phyloP scores from a whole-genome alignment of 495 filamentous ascomycete species.

The Letharia columbiana region DNA sequence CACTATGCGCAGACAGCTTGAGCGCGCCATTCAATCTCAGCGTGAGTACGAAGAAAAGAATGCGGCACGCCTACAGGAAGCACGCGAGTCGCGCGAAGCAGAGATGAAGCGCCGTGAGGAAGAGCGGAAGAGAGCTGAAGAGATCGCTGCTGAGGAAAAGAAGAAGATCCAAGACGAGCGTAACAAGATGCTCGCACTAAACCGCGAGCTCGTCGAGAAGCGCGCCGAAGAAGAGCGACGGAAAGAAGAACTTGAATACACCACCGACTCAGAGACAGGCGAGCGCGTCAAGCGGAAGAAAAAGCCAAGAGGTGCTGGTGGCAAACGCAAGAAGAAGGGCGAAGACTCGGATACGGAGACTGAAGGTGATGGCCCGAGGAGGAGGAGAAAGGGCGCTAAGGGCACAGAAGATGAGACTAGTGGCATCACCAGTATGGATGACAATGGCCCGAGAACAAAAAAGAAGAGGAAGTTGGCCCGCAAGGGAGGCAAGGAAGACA shows the following conservation, averaged over 20 bases:
- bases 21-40: conserved; percentile 72
- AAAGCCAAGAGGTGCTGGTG: conserved; percentile 43
- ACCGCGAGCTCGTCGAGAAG: conserved; percentile 58
- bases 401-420: conserved; percentile 15
- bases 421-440: conserved; percentile 17
- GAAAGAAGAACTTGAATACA: conserved; percentile 60
- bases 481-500: conserved; percentile 35
- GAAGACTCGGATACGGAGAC: conserved; percentile 43
- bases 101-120: conserved; percentile 69
- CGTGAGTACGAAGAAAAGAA: conserved; percentile 91
- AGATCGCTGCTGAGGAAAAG: conserved; percentile 58
- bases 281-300: conserved; percentile 65
- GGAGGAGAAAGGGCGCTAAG: conserved; percentile 30
- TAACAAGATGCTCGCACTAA: conserved; percentile 64
- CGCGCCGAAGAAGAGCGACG: conserved; percentile 64
- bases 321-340: conserved; percentile 63
- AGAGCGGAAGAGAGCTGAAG: conserved; percentile 54
- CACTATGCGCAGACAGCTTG: conserved; percentile 84
- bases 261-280: conserved; percentile 67
- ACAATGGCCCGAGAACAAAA: conserved; percentile 40
- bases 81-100: conserved; percentile 65
- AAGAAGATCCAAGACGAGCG: conserved; percentile 75
- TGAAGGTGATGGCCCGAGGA: conserved; percentile 27
- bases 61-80: conserved; percentile 68
- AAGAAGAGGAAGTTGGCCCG: conserved; percentile 51